These are phyloP conservation scores for Gossypium anomalum DNA, from an alignment of 345 rosid species.

Conservation along the genomic window DNA sequence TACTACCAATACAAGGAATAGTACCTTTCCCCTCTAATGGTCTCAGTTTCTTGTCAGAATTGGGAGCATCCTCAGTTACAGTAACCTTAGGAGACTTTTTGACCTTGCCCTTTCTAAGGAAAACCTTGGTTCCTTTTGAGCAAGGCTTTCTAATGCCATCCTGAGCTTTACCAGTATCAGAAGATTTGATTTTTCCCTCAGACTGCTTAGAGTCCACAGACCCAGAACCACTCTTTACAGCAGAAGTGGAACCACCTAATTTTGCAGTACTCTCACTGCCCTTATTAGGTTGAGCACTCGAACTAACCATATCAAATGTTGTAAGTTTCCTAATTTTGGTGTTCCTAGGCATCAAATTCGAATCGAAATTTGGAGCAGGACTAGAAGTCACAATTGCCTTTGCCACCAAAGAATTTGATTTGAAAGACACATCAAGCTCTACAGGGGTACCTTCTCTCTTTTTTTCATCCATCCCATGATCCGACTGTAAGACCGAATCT, in stretches of 20 bases:
- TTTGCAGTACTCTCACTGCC: constrained; percentile 26
- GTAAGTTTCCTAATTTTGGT: constrained; percentile 46
- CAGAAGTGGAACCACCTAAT: constrained; percentile 25
- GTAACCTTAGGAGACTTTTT: constrained; percentile 22
- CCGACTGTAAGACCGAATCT: constrained; percentile 38
- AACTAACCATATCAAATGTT: constrained; percentile 29
- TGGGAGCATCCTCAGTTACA: constrained; percentile 20
- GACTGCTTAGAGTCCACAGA: constrained; percentile 33
- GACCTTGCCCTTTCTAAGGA: constrained; percentile 19
- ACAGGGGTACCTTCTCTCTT: constrained; percentile 52
- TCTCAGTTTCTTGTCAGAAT: constrained; percentile 26
- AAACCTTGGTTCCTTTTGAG: constrained; percentile 27
- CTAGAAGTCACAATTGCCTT: constrained; percentile 49
- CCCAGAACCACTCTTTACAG: constrained; percentile 23
- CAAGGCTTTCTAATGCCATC: constrained; percentile 22
- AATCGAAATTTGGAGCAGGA: constrained; percentile 27
- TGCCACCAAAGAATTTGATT: constrained; percentile 77
- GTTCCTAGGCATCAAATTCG: constrained; percentile 40
- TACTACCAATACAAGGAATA: neutral
- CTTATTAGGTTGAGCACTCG: constrained; percentile 20
- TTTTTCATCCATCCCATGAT: constrained; percentile 36
- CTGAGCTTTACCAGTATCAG: constrained; percentile 18
- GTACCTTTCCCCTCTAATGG: constrained; percentile 19
- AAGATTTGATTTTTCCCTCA: constrained; percentile 27
- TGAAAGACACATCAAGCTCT: constrained; percentile 83